Percentiles rank a stretch among this genome's conserved stretches.
These are phyloP conservation scores for Tinospora cordifolia DNA, from an alignment of 164 flowering plant genomes.

Conservation along the genomic window DNA sequence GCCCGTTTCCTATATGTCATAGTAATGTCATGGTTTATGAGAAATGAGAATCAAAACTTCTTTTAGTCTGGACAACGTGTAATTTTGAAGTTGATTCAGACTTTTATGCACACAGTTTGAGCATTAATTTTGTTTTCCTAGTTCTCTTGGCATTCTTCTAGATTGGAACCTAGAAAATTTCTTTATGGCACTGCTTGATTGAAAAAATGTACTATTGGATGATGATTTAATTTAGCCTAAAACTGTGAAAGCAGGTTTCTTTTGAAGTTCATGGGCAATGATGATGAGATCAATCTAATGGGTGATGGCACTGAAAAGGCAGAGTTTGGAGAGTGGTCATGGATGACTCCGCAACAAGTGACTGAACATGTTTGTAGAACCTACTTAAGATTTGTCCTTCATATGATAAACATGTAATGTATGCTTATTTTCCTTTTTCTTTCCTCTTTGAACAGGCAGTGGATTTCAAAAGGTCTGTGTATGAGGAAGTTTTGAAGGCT, in stretches of 20 bases:
- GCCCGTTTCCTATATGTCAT: constrained; percentile 3
- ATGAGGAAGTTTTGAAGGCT: constrained; percentile 59
- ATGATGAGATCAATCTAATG: constrained; percentile 81
- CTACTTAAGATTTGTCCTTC: neutral
- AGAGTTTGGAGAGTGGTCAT: constrained; percentile 91
- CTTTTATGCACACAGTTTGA: neutral
- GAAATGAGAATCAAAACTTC: neutral
- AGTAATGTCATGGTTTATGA: constrained; percentile 4
- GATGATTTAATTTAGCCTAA: neutral
- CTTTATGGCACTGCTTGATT: neutral
- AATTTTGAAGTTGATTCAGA: neutral
- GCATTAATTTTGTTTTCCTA: neutral
- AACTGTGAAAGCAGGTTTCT: constrained; percentile 63
- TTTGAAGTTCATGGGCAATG: constrained; percentile 70
- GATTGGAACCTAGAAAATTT: neutral
- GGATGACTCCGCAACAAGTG: constrained; percentile 77
- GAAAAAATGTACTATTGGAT: neutral
- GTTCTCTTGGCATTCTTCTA: neutral
- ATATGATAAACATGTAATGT: neutral
- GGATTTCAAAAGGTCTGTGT: constrained; percentile 86
- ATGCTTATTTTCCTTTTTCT: neutral
- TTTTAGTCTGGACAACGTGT: neutral
- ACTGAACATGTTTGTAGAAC: constrained; percentile 48
- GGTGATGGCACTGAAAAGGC: constrained; percentile 92
- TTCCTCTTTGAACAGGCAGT: constrained; percentile 54